A percentile compares a stretch with the other conserved stretches of the same genome.
Conservation (phyloP, 2,329 filamentous ascomycete species). For the Stemphylium beticola region DNA sequence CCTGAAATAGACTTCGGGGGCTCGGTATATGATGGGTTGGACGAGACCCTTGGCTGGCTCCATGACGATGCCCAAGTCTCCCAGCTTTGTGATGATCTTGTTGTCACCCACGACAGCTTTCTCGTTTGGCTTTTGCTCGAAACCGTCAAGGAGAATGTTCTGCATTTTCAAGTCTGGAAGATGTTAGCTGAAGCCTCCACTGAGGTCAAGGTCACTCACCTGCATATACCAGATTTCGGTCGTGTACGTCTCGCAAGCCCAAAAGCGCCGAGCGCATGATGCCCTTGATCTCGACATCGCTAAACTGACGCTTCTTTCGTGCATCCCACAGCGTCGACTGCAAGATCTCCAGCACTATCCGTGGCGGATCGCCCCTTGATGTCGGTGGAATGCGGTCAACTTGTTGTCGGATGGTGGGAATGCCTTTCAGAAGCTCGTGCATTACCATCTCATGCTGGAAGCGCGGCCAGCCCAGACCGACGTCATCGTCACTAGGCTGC, state of each 20-base stretch:
- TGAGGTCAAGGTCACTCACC: not conserved
- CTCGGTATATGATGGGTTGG: constrained; percentile 18
- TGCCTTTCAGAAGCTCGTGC: constrained; percentile 17
- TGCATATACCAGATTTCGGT: constrained; percentile 14
- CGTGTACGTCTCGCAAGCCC: constrained; percentile 16
- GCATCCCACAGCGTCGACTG: constrained; percentile 18
- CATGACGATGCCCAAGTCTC: constrained; percentile 19
- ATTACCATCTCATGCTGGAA: constrained; percentile 21
- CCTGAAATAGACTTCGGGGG: constrained; percentile 17
- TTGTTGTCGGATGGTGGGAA: constrained; percentile 14
- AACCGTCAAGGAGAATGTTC: constrained; percentile 15
- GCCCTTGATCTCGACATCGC: constrained; percentile 16
- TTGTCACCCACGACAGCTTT: not conserved
- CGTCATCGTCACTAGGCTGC: constrained; percentile 16
- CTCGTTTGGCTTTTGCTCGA: constrained; percentile 3
- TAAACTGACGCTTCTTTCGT: constrained; percentile 14
- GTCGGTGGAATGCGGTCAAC: constrained; percentile 16
- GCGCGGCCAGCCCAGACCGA: constrained; percentile 11
- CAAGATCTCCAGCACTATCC: constrained; percentile 14
- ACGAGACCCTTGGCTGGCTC: constrained; percentile 15
- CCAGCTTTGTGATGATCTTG: constrained; percentile 13
- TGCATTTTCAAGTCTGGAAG: constrained; percentile 13
- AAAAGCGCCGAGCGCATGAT: constrained; percentile 15
- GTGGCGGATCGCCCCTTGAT: constrained; percentile 7
- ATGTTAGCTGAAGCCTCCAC: not conserved